Evolutionary conservation across 305 asterid genomes (phyloP), one percentile per base, ranked within the genome.

Genomic region (Fraxinus latifolia): DNA sequence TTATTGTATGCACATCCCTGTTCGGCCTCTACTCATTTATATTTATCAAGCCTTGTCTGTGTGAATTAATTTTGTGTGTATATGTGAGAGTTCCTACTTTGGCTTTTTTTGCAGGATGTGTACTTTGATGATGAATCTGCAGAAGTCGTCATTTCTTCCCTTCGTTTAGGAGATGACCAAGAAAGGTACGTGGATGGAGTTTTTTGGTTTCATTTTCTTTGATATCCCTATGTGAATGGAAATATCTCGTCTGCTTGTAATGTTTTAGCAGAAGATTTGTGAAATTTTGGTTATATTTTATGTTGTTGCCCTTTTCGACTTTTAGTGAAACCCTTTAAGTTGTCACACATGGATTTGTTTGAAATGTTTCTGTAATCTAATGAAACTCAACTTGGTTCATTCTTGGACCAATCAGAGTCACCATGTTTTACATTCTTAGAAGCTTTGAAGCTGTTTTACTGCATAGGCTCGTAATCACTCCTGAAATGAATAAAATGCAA

Each of bases 101-200:
- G 31, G 82, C 58, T 80, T 81, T 11, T 47, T 70, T 81, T 72
- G 76, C 91, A 91, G 94, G 95, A 90, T 83, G 90, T 88, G 77
- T 91, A 90, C 82, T 91, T 91, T 77, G 93, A 91, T 17, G 92
- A 91, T 83, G 92, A 91, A 87, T 90, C 95, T 74, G 92, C 95
- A 73, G 95, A 90, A 82, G 95, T 87, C 42, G 95, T 91, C 76
- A 91, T 90, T 80, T 91, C 95, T 77, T 90, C 95, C 53, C 95
- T 91, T 84, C 89, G 90, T 78, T 77, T 90, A 85, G 93, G 92
- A 55, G 92, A 90, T 78, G 90, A 88, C 77, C 90, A 87, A 81
- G 91, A 88, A 82, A 89, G 92, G 93, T 89, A 70, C 74, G 87
- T 83, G 42, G 32, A 81, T 58, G 3, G 47, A 37, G 37, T 42